phyloP scores from a whole-genome alignment of 179 eudicot genomes.

The Camellia oleifera region DNA sequence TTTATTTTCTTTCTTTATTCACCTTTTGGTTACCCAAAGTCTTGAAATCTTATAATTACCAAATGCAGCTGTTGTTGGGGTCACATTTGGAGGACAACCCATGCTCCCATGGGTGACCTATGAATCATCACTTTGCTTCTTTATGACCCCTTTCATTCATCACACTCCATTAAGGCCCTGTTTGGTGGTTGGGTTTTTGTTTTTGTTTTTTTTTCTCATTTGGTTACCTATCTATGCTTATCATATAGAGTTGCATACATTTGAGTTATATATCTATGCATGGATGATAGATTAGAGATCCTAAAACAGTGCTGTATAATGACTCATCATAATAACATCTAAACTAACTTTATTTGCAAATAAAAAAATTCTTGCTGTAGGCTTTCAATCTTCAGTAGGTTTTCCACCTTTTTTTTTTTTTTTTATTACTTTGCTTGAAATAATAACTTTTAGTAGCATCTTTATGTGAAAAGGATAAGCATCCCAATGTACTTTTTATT shows the following conservation, averaged over 20 bases:
- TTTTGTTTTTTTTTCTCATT: neutral
- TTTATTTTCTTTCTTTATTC: neutral
- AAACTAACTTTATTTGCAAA: neutral
- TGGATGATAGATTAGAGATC: neutral
- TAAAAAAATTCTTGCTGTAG: neutral
- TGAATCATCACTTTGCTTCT: slow-evolving; percentile 4
- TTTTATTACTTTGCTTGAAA: neutral
- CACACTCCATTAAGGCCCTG: neutral
- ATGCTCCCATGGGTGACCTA: slow-evolving; percentile 1
- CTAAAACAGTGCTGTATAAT: neutral
- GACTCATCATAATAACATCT: neutral
- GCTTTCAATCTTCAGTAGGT: neutral
- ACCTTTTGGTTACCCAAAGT: neutral
- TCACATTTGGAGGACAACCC: slow-evolving; percentile 17
- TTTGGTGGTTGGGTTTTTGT: neutral
- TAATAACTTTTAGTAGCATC: neutral
- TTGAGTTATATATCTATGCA: too few relatives aligned
- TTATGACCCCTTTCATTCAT: slow-evolving; percentile 6
- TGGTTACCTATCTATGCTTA: neutral
- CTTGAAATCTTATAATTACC: slow-evolving; percentile 22
- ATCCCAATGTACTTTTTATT: neutral
- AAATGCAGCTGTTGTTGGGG: neutral
- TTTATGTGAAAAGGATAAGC: neutral
- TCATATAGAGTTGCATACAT: neutral
- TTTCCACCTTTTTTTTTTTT: too few relatives aligned